These are phyloP conservation scores for Shiraia sp. DNA, from an alignment of 2,329 filamentous ascomycete genomes.

Conservation along the genomic window DNA sequence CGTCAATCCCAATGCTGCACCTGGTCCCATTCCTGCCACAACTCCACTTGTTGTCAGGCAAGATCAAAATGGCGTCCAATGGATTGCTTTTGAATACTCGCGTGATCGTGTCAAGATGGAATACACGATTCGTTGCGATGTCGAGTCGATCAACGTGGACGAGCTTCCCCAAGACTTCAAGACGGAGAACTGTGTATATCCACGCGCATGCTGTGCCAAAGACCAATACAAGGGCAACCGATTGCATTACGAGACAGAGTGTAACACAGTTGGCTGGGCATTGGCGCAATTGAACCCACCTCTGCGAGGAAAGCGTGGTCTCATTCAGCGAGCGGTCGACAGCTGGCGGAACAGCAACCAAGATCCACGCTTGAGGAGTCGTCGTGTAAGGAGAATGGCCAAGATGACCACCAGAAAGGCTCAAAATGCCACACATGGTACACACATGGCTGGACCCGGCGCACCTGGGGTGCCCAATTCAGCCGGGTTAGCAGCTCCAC, in stretches of 20 bases:
- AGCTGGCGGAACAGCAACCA: conserved; percentile 99
- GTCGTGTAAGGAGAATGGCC: conserved; percentile 90
- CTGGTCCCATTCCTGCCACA: conserved; percentile 94
- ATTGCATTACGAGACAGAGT: conserved; percentile 95
- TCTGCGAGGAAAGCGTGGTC: conserved; percentile 86
- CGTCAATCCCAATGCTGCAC: conserved; percentile 86
- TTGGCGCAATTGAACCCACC: conserved; percentile 90
- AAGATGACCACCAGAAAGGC: conserved; percentile 91
- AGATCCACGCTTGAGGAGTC: conserved; percentile 85
- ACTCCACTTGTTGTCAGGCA: conserved; percentile 92
- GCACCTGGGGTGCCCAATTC: conserved; percentile 67
- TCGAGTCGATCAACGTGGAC: conserved; percentile 93
- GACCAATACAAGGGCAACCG: conserved; percentile 97
- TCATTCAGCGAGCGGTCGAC: conserved; percentile 96
- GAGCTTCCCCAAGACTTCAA: conserved; percentile 87
- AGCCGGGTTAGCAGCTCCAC: conserved; percentile 62
- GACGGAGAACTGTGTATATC: conserved; percentile 97
- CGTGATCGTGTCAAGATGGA: conserved; percentile 98
- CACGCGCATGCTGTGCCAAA: conserved; percentile 90
- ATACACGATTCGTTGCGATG: conserved; percentile 97
- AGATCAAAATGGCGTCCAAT: conserved; percentile 95
- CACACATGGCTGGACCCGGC: conserved; percentile 69
- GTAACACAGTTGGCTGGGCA: conserved; percentile 99
- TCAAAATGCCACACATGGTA: conserved; percentile 60
- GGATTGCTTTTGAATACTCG: conserved; percentile 99